Percentiles rank a stretch among this genome's conserved stretches.
phyloP scores from a whole-genome alignment of 2,329 filamentous ascomycete genomes.

The Neofusicoccum sp. region DNA sequence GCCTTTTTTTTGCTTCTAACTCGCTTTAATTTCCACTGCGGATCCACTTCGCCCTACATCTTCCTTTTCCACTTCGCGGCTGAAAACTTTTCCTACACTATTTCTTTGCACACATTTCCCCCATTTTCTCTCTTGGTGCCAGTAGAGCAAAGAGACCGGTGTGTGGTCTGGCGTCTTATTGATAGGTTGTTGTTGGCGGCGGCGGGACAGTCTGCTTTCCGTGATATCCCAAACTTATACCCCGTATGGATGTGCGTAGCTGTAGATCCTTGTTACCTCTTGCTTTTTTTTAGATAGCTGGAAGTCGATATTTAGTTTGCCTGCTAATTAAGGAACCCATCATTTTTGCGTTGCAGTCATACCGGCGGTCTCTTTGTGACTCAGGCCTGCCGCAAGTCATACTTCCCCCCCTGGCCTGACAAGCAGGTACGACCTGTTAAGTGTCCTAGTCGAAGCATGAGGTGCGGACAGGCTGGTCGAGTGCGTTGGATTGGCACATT shows the following conservation, averaged over 20 bases:
- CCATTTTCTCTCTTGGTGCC: background rate
- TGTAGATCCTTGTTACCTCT: background rate
- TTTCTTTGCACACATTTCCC: background rate
- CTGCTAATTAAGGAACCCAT: constrained; percentile 6
- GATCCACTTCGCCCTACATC: constrained; percentile 1
- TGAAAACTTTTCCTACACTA: constrained; percentile 3
- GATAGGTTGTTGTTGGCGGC: background rate
- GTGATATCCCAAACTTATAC: constrained; percentile 10
- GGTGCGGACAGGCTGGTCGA: too few species aligned
- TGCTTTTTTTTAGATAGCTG: background rate
- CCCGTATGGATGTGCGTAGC: constrained; percentile 10
- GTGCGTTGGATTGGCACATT: too few species aligned
- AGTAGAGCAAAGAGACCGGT: constrained; percentile 11
- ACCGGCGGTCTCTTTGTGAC: background rate
- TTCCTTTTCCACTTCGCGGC: constrained; percentile 14
- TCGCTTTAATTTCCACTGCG: constrained; percentile 1
- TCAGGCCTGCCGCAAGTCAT: too few species aligned
- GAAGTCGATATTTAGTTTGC: constrained; percentile 5
- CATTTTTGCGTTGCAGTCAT: constrained; percentile 2
- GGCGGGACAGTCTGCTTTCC: constrained; percentile 16
- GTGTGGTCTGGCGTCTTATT: constrained; percentile 4
- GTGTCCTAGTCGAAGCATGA: too few species aligned
- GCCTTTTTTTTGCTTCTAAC: constrained; percentile 40
- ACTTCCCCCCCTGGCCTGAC: too few species aligned
- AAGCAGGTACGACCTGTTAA: too few species aligned